Conservation (phyloP, 371 early-diverging fungal genomes). For the Actinomortierella wolfii region DNA sequence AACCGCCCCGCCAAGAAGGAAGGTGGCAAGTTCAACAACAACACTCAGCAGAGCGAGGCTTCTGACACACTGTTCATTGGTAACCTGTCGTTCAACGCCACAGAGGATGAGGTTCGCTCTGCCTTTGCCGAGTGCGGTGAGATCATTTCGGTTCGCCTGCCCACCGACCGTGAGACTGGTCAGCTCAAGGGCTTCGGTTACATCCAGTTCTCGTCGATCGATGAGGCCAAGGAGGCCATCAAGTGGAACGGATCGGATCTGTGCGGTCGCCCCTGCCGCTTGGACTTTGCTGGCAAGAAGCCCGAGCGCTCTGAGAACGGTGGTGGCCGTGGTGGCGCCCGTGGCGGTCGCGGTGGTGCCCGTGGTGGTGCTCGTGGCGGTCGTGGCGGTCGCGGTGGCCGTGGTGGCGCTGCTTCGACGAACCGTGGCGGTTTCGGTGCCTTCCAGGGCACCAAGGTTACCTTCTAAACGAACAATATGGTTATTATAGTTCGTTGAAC, state of each 20-base stretch:
- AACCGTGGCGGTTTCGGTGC: conserved; percentile 48
- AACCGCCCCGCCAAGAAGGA: conserved; percentile 52
- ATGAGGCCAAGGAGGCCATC: conserved; percentile 71
- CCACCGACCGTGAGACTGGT: conserved; percentile 68
- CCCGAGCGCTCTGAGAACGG: conserved; percentile 56
- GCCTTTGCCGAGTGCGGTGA: conserved; percentile 89
- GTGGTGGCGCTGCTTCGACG: conserved; percentile 43
- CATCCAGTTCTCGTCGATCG: conserved; percentile 65
- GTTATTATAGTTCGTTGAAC: background rate
- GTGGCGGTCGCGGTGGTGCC: conserved; percentile 51
- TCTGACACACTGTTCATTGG: conserved; percentile 89
- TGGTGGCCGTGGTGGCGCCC: conserved; percentile 47
- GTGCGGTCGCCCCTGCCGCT: conserved; percentile 71
- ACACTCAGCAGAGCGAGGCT: conserved; percentile 46
- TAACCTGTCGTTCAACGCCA: conserved; percentile 88
- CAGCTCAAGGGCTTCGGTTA: conserved; percentile 78
- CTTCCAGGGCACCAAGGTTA: conserved; percentile 47
- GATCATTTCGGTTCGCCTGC: conserved; percentile 72
- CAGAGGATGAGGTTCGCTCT: conserved; percentile 87
- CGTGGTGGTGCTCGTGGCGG: conserved; percentile 55
- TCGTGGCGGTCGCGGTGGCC: conserved; percentile 50
- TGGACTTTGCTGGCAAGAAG: conserved; percentile 61
- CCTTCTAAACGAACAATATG: conserved; percentile 24
- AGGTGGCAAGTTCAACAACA: conserved; percentile 49
- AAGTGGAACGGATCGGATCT: conserved; percentile 70